Base-by-base conservation (phyloP, 2,329 filamentous ascomycete genomes). In the Leptographium wingfieldii region DNA sequence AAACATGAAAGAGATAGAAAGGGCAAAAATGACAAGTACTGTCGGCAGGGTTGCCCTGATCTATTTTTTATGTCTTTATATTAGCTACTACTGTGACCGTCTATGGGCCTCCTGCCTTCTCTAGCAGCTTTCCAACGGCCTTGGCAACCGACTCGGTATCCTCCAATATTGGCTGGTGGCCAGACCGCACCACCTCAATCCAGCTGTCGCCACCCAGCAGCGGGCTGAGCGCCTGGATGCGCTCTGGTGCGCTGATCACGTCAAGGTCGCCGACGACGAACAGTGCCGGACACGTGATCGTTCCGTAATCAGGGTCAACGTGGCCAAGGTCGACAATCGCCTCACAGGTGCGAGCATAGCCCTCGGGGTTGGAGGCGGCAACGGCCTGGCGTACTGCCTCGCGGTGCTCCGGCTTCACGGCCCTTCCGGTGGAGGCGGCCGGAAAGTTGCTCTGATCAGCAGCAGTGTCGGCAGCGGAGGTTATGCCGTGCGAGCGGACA, bases 221-320 rank as follows among this genome's bases (percentile, higher is more conserved):
- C 16, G 54, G 62, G 12, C 63, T 66, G 52, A 71, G 56, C 12
- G 68, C 68, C 40, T 66, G 63, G 1, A 67, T 67, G 57, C 67
- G 60, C 49, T 67, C 65, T 3, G 66, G 51, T 4, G 69, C 67
- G 33, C 67, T 69, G 29, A 72, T 71, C 10, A 63, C 60, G 58
- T 71, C 69, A 56, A 67, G 63, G 55, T 70, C 68, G 2, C 70
- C 69, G 1, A 67, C 67, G 2, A 72, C 65, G 29, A 72, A 66
- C 2, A 70, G 60, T 7, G 63, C 58, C 1, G 69, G 69, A 48
- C 68, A 69, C 35, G 56, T 65, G 59, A 72, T 71, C 12, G 60
- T 60, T 14, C 62, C 33, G 57, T 71, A 71, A 49, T 71, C 66
- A 0, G 70, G 70, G 56, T 72, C 70, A 27, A 63, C 59, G 59